A percentile compares a stretch with the other conserved stretches of the same genome.
Conservation (phyloP, 148 eudicot genomes). For the Suaeda aralocaspica region DNA sequence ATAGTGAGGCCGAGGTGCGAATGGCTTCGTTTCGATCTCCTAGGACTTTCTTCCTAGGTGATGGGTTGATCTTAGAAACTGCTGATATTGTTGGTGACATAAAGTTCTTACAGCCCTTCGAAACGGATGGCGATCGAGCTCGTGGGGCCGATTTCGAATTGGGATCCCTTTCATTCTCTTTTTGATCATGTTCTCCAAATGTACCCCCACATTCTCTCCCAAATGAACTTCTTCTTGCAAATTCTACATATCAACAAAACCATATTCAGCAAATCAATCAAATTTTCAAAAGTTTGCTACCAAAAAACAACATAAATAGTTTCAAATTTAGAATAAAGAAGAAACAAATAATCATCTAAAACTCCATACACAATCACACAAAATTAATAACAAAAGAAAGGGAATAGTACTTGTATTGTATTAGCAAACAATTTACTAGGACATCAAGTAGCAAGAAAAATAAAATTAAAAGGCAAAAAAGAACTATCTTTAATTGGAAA, state of each 20-base stretch:
- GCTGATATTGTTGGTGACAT: conserved; percentile 97
- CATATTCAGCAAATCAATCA: not conserved
- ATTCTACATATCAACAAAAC: conserved; percentile 33
- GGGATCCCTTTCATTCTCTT: conserved; percentile 68
- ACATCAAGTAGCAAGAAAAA: too few relatives aligned
- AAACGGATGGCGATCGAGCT: conserved; percentile 38
- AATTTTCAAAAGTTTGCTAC: not conserved
- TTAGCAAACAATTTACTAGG: too few relatives aligned
- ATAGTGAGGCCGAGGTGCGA: conserved; percentile 59
- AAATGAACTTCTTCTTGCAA: conserved; percentile 37
- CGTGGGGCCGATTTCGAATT: conserved; percentile 28
- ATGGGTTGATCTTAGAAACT: conserved; percentile 73
- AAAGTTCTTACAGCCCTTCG: conserved; percentile 57
- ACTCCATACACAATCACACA: too few relatives aligned
- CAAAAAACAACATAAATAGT: not conserved
- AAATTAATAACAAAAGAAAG: too few relatives aligned
- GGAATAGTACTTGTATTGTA: too few relatives aligned
- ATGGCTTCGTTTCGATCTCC: conserved; percentile 76
- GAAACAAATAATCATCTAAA: too few relatives aligned
- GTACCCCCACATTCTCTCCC: conserved; percentile 32
- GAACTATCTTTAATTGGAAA: too few relatives aligned
- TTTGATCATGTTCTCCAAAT: conserved; percentile 42
- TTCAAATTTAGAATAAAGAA: not conserved
- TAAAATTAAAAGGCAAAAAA: too few relatives aligned
- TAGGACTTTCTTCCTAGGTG: conserved; percentile 76